phyloP scores from a whole-genome alignment of 2,329 filamentous ascomycete genomes.

The Aspergillus sp. region DNA sequence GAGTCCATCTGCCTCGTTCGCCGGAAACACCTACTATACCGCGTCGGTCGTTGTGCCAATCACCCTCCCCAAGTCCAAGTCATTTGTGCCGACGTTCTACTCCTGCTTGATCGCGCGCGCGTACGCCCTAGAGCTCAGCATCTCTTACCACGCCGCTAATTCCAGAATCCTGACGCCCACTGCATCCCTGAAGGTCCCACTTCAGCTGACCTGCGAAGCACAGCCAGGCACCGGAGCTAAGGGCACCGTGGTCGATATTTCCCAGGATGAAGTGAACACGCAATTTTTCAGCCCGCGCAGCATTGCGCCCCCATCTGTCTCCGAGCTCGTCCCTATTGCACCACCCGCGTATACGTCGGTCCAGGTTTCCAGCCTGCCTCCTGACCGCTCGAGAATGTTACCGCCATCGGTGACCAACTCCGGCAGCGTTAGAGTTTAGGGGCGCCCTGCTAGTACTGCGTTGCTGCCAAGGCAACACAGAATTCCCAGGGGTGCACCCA shows the following conservation, averaged over 20 bases:
- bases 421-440: background rate
- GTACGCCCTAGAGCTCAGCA: slow-evolving; percentile 62
- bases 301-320: slow-evolving; percentile 9
- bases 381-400: slow-evolving; percentile 2
- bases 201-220: slow-evolving; percentile 42
- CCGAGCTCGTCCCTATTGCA: background rate
- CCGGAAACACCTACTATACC: slow-evolving; percentile 58
- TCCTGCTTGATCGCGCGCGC: slow-evolving; percentile 66
- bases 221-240: slow-evolving; percentile 7
- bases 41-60: slow-evolving; percentile 65
- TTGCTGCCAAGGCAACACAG: background rate
- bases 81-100: slow-evolving; percentile 70
- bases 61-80: slow-evolving; percentile 60
- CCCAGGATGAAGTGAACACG: slow-evolving; percentile 23
- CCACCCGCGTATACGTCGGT: slow-evolving; percentile 7
- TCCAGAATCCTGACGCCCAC: slow-evolving; percentile 44
- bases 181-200: slow-evolving; percentile 45
- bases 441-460: background rate
- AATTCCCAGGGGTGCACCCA: background rate
- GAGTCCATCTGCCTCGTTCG: slow-evolving; percentile 45
- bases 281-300: slow-evolving; percentile 26
- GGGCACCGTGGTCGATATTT: slow-evolving; percentile 14
- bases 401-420: background rate
- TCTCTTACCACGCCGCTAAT: slow-evolving; percentile 57
- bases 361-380: background rate